Base-by-base conservation (phyloP, 495 filamentous ascomycete species). In the Bathelium albidoporum region DNA sequence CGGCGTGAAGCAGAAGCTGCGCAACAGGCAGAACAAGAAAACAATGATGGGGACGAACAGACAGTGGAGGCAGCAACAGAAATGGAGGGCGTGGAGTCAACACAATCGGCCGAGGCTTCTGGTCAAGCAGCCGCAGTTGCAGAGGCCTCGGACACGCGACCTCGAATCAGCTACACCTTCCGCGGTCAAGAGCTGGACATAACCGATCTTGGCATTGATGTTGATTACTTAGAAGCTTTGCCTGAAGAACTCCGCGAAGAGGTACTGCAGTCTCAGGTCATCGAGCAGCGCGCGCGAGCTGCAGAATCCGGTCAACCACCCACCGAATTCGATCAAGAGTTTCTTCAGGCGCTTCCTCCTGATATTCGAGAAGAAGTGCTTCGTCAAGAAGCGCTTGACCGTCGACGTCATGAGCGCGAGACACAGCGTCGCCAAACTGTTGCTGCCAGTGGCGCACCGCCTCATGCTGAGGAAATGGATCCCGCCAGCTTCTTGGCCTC, bases 221-320 rank as follows among this genome's bases (percentile, higher is more conserved):
- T 89, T 16, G 91, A 91, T 44, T 99, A 95, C 73, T 82, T 99
- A 2, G 90, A 94, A 61, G 95, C 91, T 41, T 79, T 99, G 20
- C 94, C 94, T 0, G 94, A 99, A 64, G 94, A 97, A 44, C 83
- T 97, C 59, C 83, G 94, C 31, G 93, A 97, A 73, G 94, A 99
- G 71, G 94, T 97, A 31, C 87, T 99, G 43, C 90, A 91, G 75
- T 83, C 89, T 53, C 90, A 95, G 61, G 78, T 95, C 65, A 87
- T 87, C 52, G 84, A 93, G 60, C 85, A 93, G 59, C 87, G 94
- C 68, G 86, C 87, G 7, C 83, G 91, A 73, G 89, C 89, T 64
- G 83, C 84, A 18, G 87, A 89, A 63, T 83, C 87, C 45, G 92
- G 90, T 34, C 88, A 95, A 71, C 85, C 89, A 70, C 88, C 91